These are phyloP conservation scores for Microcyclosporella mali DNA, from an alignment of 2,329 filamentous ascomycete genomes.

Conservation along the genomic window DNA sequence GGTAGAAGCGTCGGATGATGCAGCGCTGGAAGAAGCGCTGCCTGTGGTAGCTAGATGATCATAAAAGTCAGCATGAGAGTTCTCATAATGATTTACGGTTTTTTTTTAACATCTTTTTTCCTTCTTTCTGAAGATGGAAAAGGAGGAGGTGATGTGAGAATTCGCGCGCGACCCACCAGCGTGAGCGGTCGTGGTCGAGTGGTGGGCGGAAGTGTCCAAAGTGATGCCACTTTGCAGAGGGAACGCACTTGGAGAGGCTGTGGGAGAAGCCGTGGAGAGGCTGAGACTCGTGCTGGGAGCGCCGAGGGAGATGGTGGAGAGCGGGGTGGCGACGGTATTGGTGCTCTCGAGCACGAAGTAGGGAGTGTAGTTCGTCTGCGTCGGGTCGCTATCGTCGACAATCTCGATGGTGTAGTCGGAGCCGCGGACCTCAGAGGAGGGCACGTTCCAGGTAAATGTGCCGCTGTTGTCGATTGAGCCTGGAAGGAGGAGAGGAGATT, in stretches of 20 bases:
- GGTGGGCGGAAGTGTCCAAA: conserved; percentile 6
- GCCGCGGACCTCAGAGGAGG: conserved; percentile 36
- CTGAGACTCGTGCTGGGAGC: conserved; percentile 26
- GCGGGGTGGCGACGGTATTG: conserved; percentile 33
- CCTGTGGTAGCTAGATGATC: neutral
- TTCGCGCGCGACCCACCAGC: too few species aligned
- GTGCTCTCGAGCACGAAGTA: conserved; percentile 46
- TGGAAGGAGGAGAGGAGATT: conserved; percentile 21
- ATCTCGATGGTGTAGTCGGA: conserved; percentile 51
- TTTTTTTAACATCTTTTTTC: too few species aligned
- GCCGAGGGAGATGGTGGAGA: conserved; percentile 26
- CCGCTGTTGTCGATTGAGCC: conserved; percentile 45
- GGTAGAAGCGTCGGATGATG: conserved; percentile 6
- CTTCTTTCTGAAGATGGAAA: too few species aligned
- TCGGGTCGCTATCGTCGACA: conserved; percentile 40
- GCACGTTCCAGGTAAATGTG: conserved; percentile 44
- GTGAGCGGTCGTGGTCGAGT: too few species aligned
- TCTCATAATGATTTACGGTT: neutral
- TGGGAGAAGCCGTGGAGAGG: conserved; percentile 19
- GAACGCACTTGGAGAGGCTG: conserved; percentile 22
- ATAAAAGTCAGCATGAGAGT: neutral
- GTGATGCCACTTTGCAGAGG: conserved; percentile 5
- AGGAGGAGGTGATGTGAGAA: too few species aligned
- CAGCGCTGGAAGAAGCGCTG: conserved; percentile 3
- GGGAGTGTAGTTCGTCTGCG: conserved; percentile 47